Evolutionary conservation across 73 alveolate species (phyloP).

Genomic region (Loxodes magnus): DNA sequence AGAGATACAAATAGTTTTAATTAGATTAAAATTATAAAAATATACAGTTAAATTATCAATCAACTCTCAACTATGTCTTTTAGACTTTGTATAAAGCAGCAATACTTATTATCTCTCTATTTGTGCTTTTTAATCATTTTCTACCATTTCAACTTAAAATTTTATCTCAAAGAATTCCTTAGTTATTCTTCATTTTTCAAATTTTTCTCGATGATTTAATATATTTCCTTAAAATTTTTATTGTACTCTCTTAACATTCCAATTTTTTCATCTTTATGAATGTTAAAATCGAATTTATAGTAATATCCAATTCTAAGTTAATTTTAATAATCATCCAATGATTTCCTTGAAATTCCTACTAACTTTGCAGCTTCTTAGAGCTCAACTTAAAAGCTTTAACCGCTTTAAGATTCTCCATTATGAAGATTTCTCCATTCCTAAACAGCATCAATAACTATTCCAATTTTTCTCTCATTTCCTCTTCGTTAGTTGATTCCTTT

Average conservation of each 20-base stretch:
- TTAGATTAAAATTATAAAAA: too few species aligned
- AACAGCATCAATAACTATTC: slow-evolving; percentile 87
- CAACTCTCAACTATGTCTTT: too few species aligned
- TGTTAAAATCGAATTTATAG: slow-evolving; percentile 85
- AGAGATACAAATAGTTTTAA: too few species aligned
- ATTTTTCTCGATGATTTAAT: not conserved
- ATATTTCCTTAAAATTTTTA: slow-evolving; percentile 41
- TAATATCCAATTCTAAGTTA: slow-evolving; percentile 55
- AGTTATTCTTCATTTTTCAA: not conserved
- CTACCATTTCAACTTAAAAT: too few species aligned
- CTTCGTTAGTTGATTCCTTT: slow-evolving; percentile 30
- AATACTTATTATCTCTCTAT: too few species aligned
- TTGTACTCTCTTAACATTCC: slow-evolving; percentile 84
- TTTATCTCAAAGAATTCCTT: not conserved
- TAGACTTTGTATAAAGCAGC: too few species aligned
- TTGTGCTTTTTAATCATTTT: too few species aligned
- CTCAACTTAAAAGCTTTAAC: slow-evolving; percentile 38
- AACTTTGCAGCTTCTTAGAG: slow-evolving; percentile 83
- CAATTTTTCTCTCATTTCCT: slow-evolving; percentile 92
- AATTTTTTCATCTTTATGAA: slow-evolving; percentile 85
- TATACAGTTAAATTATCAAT: too few species aligned
- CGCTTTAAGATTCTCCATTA: slow-evolving; percentile 73
- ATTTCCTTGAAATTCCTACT: slow-evolving; percentile 75
- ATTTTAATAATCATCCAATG: slow-evolving; percentile 75
- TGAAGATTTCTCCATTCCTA: slow-evolving; percentile 88